Evolutionary conservation across 306 rosid species (phyloP).

Genomic region (Heteromeles arbutifolia): DNA sequence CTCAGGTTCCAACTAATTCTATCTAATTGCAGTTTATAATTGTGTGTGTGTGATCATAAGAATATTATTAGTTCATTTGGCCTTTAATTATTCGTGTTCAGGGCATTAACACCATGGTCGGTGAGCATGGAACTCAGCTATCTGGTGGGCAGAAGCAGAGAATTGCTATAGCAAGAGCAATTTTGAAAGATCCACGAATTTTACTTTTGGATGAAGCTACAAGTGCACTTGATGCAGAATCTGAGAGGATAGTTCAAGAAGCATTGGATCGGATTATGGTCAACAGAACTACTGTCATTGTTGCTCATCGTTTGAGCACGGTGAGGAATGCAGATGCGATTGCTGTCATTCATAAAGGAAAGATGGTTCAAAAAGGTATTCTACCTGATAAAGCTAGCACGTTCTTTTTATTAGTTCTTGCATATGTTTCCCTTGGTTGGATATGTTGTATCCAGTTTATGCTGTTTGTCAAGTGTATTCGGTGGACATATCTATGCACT

Average conservation of each 20-base stretch:
- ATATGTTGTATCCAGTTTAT: not conserved
- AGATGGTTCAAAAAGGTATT: slow-evolving; percentile 85
- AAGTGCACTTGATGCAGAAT: slow-evolving; percentile 89
- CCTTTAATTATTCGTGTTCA: slow-evolving; percentile 13
- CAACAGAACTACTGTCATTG: slow-evolving; percentile 76
- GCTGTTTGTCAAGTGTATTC: too few species aligned
- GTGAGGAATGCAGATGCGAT: slow-evolving; percentile 78
- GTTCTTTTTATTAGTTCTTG: not conserved
- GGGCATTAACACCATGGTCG: slow-evolving; percentile 85
- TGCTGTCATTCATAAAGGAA: slow-evolving; percentile 88
- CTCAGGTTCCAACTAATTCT: slow-evolving; percentile 46
- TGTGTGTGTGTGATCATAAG: not conserved
- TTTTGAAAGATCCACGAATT: slow-evolving; percentile 72
- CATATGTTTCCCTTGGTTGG: not conserved
- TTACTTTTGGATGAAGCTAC: slow-evolving; percentile 90
- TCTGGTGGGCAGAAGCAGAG: slow-evolving; percentile 95
- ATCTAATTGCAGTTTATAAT: not conserved
- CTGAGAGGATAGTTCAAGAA: slow-evolving; percentile 89
- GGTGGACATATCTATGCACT: not conserved
- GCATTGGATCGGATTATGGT: slow-evolving; percentile 84
- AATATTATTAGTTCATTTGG: slow-evolving; percentile 1
- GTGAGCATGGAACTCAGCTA: slow-evolving; percentile 86
- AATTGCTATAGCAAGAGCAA: slow-evolving; percentile 88
- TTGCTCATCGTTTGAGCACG: slow-evolving; percentile 91
- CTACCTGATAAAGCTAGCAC: not conserved